Percentiles rank a stretch among this genome's conserved stretches.
These are phyloP conservation scores for Yamadazyma blattariae DNA, from an alignment of 1,139 yeast species.

Conservation along the genomic window DNA sequence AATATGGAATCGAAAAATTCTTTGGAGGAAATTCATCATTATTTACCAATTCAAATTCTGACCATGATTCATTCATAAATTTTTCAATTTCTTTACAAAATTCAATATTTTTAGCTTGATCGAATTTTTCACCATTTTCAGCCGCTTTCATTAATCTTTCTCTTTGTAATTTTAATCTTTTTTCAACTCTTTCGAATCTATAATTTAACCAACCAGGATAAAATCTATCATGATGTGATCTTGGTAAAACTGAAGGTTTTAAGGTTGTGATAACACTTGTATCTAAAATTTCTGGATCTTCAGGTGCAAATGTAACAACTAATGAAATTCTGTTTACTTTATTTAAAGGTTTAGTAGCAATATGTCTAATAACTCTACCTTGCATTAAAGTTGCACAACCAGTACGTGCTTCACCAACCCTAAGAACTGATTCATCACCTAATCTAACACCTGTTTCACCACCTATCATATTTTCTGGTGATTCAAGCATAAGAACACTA, in stretches of 20 bases:
- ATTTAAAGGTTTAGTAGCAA: conserved; percentile 25
- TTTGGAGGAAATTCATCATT: conserved; percentile 20
- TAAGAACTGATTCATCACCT: conserved; percentile 15
- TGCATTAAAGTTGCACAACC: conserved; percentile 8
- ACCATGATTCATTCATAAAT: conserved; percentile 35
- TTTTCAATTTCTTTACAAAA: conserved; percentile 29
- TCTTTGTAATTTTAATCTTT: conserved; percentile 25
- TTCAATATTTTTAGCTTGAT: conserved; percentile 30
- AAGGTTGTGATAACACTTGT: conserved; percentile 36
- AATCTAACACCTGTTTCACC: conserved; percentile 25
- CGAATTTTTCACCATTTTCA: conserved; percentile 24
- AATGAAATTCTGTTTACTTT: conserved; percentile 28
- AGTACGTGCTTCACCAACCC: conserved; percentile 4
- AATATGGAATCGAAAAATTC: conserved; percentile 6
- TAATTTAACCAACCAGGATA: conserved; percentile 43
- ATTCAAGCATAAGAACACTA: conserved; percentile 26
- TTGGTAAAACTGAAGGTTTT: conserved; percentile 32
- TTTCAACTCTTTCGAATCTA: conserved; percentile 29
- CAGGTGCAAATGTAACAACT: conserved; percentile 21
- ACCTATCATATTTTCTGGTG: conserved; percentile 24
- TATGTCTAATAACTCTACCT: conserved; percentile 15
- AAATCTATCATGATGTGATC: conserved; percentile 32
- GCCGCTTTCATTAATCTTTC: conserved; percentile 13
- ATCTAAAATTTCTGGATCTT: conserved; percentile 29
- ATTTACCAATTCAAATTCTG: conserved; percentile 32